phyloP scores from a whole-genome alignment of 768 basidiomycete genomes.

The Suillus placidus region DNA sequence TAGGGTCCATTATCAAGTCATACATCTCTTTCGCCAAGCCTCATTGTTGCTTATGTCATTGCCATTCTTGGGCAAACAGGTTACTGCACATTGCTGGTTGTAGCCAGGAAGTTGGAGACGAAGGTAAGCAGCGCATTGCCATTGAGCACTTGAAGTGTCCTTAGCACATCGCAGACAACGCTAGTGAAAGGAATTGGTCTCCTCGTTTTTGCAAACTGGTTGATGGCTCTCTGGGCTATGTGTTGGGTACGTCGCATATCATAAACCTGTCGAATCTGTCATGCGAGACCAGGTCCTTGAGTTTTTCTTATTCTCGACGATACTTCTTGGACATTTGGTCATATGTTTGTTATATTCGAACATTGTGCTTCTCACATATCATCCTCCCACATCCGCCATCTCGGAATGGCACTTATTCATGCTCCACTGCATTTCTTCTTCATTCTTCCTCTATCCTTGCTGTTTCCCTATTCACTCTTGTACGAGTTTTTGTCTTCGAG shows the following conservation, averaged over 20 bases:
- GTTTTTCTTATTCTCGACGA: conserved; percentile 73
- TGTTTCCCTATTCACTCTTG: conserved; percentile 61
- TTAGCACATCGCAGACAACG: conserved; percentile 47
- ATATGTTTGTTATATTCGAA: conserved; percentile 80
- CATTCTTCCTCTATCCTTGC: conserved; percentile 53
- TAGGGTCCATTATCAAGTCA: conserved; percentile 52
- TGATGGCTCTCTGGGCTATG: conserved; percentile 80
- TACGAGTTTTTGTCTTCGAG: conserved; percentile 21
- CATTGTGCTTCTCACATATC: conserved; percentile 74
- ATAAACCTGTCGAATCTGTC: background rate
- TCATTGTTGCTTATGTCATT: conserved; percentile 63
- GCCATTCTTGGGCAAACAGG: conserved; percentile 68
- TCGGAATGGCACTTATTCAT: conserved; percentile 85
- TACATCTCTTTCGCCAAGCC: conserved; percentile 61
- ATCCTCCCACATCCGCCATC: conserved; percentile 63
- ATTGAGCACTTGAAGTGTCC: background rate
- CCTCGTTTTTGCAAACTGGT: conserved; percentile 77
- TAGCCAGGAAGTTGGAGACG: conserved; percentile 75
- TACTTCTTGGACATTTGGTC: conserved; percentile 71
- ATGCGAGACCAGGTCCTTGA: conserved; percentile 55
- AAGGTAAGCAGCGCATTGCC: conserved; percentile 52
- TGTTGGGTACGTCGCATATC: conserved; percentile 58
- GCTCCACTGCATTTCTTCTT: conserved; percentile 76
- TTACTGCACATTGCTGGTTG: conserved; percentile 78
- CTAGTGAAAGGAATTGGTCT: conserved; percentile 81